Conservation (phyloP, 768 basidiomycete genomes). For the Clitopilus passeckerianus region DNA sequence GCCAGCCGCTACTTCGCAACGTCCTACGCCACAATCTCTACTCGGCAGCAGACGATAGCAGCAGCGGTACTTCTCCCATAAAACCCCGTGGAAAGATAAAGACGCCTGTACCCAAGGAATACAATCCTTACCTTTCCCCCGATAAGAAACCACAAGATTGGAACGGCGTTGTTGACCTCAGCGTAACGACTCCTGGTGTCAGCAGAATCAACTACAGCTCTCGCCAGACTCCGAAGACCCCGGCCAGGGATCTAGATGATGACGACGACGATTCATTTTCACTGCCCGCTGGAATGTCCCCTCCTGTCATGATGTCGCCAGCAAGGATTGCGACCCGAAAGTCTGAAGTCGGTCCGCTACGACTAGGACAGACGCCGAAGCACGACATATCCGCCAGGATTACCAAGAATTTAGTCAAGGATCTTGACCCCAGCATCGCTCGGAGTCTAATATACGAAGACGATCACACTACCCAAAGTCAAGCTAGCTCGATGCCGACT, state of each 20-base stretch:
- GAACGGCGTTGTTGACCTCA: conserved; percentile 73
- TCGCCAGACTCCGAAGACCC: conserved; percentile 12
- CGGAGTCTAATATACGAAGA: conserved; percentile 32
- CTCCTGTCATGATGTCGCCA: conserved; percentile 53
- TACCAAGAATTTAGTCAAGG: conserved; percentile 55
- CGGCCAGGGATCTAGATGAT: conserved; percentile 18
- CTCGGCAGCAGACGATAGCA: conserved; percentile 24
- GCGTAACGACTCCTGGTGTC: conserved; percentile 39
- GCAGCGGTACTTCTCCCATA: conserved; percentile 39
- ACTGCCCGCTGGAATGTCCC: conserved; percentile 53
- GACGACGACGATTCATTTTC: conserved; percentile 45
- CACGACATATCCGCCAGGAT: conserved; percentile 71
- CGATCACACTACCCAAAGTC: conserved; percentile 48
- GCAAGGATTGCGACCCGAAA: conserved; percentile 45
- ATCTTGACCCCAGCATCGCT: conserved; percentile 10
- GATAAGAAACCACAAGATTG: conserved; percentile 49
- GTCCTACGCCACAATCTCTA: conserved; percentile 50
- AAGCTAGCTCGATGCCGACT: conserved; percentile 63
- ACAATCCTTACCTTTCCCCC: conserved; percentile 59
- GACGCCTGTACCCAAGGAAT: conserved; percentile 49
- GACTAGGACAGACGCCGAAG: conserved; percentile 59
- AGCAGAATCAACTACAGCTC: conserved; percentile 12
- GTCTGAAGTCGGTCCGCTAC: conserved; percentile 39
- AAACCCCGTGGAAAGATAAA: conserved; percentile 48
- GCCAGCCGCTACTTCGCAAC: conserved; percentile 39